Evolutionary conservation across 164 flowering plant species (phyloP).

Genomic region (Vitis rupestris): DNA sequence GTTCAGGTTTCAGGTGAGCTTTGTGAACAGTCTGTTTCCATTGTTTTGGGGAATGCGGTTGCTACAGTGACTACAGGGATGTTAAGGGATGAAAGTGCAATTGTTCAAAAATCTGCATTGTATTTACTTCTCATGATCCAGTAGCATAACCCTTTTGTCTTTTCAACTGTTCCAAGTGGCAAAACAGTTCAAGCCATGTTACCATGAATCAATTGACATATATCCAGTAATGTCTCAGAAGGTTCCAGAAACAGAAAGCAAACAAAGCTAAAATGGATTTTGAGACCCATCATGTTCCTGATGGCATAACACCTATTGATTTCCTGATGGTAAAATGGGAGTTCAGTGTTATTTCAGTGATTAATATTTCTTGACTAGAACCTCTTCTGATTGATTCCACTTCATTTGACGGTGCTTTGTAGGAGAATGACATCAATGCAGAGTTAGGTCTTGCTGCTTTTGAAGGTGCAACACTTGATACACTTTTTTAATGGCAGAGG

Average conservation of each 20-base stretch:
- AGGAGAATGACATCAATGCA: conserved; percentile 77
- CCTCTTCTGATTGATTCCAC: too few relatives aligned
- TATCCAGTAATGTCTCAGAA: conserved; percentile 73
- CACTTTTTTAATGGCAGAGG: conserved; percentile 78
- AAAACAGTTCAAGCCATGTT: conserved; percentile 79
- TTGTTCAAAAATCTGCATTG: conserved; percentile 91
- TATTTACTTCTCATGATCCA: conserved; percentile 84
- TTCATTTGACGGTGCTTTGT: conserved; percentile 18
- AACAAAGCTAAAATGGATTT: conserved; percentile 39
- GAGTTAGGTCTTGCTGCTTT: conserved; percentile 89
- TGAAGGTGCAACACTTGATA: conserved; percentile 84
- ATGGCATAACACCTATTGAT: conserved; percentile 20
- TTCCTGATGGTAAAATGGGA: conserved; percentile 39
- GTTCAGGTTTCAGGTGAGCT: conserved; percentile 98
- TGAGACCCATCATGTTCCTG: conserved; percentile 28
- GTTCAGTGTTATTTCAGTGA: background rate
- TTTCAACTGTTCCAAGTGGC: conserved; percentile 56
- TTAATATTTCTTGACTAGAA: too few relatives aligned
- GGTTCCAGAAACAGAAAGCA: conserved; percentile 76
- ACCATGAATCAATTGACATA: conserved; percentile 87
- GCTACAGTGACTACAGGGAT: conserved; percentile 88
- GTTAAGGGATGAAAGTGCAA: conserved; percentile 88
- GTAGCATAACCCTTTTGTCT: conserved; percentile 85
- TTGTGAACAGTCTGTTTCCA: conserved; percentile 88
- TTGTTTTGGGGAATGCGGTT: conserved; percentile 96